phyloP scores from a whole-genome alignment of 352 stramenopile species.

The Globisporangium viniferum region DNA sequence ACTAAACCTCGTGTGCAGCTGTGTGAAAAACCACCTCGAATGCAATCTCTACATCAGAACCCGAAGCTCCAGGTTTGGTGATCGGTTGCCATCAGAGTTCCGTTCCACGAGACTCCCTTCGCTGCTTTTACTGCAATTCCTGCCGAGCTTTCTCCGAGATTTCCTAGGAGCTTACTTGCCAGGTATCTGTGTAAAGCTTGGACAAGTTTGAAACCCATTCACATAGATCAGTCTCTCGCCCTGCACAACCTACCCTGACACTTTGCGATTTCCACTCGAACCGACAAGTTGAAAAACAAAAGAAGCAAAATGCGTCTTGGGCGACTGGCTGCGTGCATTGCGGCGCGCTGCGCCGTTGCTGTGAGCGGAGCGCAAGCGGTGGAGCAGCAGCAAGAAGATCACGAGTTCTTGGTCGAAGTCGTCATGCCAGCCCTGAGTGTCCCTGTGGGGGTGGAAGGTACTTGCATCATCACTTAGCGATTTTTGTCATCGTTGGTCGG shows the following conservation, averaged over 20 bases:
- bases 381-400: background rate
- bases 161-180: background rate
- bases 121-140: background rate
- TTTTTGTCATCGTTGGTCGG: no score
- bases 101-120: background rate
- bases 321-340: background rate
- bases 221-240: background rate
- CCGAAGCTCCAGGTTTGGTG: background rate
- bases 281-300: background rate
- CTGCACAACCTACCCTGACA: background rate
- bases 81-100: background rate
- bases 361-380: background rate
- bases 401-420: background rate
- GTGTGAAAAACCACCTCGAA: background rate
- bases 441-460: background rate
- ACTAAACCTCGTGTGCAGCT: background rate
- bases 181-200: background rate
- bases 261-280: background rate
- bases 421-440: background rate
- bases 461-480: background rate
- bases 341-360: conserved; percentile 1
- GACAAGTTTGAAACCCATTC: background rate
- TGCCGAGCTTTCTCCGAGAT: background rate
- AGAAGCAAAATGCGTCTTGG: conserved; percentile 5
- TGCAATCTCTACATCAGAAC: background rate